Conservation (phyloP, 2,329 filamentous ascomycete genomes). For the Pseudogymnoascus sp. region DNA sequence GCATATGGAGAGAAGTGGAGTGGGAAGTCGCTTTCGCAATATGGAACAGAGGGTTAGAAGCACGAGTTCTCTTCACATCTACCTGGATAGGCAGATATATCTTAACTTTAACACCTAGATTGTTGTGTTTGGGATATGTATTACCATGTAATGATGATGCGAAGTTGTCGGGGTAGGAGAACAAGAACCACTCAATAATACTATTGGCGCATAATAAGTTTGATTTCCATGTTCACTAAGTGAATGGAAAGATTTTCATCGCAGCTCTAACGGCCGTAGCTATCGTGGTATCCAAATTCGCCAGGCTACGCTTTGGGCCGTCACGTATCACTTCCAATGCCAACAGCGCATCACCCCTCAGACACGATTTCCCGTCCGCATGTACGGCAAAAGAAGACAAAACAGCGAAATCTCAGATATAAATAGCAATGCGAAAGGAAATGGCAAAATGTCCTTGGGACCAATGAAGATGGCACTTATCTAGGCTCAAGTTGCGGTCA, state of each 20-base stretch:
- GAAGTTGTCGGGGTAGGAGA: background rate
- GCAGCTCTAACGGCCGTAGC: background rate
- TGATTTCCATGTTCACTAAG: background rate
- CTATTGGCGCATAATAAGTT: background rate
- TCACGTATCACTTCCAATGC: background rate
- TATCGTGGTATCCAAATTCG: background rate
- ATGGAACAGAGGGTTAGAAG: background rate
- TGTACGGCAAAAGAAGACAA: background rate
- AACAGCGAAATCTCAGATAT: background rate
- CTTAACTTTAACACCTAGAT: background rate
- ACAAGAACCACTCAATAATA: background rate
- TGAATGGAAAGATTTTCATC: background rate
- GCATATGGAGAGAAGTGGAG: slow-evolving; percentile 1
- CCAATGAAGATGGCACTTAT: background rate
- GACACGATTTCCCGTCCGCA: background rate
- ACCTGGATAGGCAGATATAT: background rate
- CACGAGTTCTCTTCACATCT: background rate
- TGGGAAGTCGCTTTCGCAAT: background rate
- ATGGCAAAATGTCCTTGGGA: background rate
- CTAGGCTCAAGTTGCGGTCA: background rate
- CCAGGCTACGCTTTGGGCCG: background rate
- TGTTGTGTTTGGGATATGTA: background rate
- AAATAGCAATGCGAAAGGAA: background rate
- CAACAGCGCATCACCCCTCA: background rate
- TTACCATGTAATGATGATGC: background rate